Conservation (phyloP, 1,139 yeast genomes). For the Candida sojae region DNA sequence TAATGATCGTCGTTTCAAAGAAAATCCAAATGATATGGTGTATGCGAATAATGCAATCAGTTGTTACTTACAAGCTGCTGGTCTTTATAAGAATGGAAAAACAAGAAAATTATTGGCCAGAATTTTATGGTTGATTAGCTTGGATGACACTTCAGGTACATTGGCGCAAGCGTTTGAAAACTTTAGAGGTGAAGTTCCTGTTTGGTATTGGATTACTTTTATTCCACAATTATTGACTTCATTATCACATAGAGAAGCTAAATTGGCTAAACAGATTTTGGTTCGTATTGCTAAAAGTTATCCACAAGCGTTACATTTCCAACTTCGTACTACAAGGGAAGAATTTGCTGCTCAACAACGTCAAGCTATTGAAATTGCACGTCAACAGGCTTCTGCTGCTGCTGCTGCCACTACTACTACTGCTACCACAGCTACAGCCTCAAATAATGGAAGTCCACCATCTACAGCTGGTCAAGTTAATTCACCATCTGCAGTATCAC, state of each 20-base stretch:
- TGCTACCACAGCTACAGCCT: background rate
- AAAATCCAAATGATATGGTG: constrained; percentile 77
- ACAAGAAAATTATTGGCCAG: constrained; percentile 87
- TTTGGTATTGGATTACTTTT: constrained; percentile 98
- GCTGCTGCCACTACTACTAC: constrained; percentile 26
- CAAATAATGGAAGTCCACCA: background rate
- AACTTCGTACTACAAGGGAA: constrained; percentile 90
- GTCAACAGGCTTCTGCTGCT: constrained; percentile 22
- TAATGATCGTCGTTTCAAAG: constrained; percentile 86
- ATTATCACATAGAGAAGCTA: constrained; percentile 87
- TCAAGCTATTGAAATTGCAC: constrained; percentile 61
- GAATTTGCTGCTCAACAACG: constrained; percentile 88
- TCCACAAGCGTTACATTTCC: constrained; percentile 97
- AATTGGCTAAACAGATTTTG: constrained; percentile 81
- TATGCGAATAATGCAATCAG: constrained; percentile 94
- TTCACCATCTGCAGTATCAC: background rate
- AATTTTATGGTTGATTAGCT: constrained; percentile 88
- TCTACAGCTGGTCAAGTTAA: constrained; percentile 10
- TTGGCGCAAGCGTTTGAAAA: constrained; percentile 87
- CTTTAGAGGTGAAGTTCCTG: constrained; percentile 94
- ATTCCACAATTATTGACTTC: constrained; percentile 93
- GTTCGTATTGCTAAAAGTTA: constrained; percentile 92
- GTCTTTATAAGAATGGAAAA: constrained; percentile 88
- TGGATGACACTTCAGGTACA: constrained; percentile 84
- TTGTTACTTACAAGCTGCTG: constrained; percentile 97